phyloP scores from a whole-genome alignment of 2,329 filamentous ascomycete genomes.

The Penicillium brasilianum region DNA sequence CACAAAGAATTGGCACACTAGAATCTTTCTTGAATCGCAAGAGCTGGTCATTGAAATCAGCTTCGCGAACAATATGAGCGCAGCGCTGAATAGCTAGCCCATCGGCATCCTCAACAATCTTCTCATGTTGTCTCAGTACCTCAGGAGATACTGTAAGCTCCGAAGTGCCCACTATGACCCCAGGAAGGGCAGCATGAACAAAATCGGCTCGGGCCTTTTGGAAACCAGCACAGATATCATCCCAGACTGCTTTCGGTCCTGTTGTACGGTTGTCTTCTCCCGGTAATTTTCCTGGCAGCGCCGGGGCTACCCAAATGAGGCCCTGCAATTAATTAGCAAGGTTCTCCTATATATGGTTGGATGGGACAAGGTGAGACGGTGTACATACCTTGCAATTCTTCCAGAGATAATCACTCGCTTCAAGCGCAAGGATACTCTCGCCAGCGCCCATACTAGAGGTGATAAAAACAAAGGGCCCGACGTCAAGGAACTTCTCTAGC shows the following conservation, averaged over 20 bases:
- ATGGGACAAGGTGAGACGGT: neutral
- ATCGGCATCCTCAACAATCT: slow-evolving; percentile 34
- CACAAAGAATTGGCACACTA: slow-evolving; percentile 21
- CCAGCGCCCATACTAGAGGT: slow-evolving; percentile 38
- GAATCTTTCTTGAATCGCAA: neutral
- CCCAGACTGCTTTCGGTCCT: slow-evolving; percentile 9
- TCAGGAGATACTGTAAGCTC: neutral
- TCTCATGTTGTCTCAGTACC: slow-evolving; percentile 27
- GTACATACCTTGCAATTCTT: slow-evolving; percentile 27
- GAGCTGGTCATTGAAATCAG: slow-evolving; percentile 33
- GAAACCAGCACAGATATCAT: neutral
- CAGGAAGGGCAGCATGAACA: slow-evolving; percentile 8
- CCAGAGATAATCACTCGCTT: slow-evolving; percentile 25
- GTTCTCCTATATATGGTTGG: neutral
- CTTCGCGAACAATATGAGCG: slow-evolving; percentile 33
- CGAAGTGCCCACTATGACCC: slow-evolving; percentile 1
- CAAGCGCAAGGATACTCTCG: slow-evolving; percentile 35
- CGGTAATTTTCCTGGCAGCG: neutral
- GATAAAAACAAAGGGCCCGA: slow-evolving; percentile 34
- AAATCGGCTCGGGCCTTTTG: neutral
- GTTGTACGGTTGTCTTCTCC: neutral
- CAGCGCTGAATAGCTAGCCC: slow-evolving; percentile 36
- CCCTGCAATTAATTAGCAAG: slow-evolving; percentile 1
- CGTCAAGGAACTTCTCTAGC: slow-evolving; percentile 23
- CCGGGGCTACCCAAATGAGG: neutral